A percentile compares a stretch with the other conserved stretches of the same genome.
These are phyloP conservation scores for Pythium chondricola DNA, from an alignment of 352 stramenopile species.

Conservation along the genomic window DNA sequence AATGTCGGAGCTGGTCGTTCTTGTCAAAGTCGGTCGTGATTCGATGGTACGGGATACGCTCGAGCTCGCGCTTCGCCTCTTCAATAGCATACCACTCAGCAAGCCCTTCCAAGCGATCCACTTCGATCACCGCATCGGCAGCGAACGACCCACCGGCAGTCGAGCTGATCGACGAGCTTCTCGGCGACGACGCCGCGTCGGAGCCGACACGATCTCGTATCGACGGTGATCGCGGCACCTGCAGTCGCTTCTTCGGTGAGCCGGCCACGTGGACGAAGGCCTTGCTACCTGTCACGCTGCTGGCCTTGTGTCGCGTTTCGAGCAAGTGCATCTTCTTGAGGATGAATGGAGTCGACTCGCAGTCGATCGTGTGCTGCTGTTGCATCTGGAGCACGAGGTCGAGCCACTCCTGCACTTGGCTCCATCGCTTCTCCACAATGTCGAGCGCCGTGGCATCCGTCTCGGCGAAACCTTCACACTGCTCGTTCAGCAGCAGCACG, in stretches of 20 bases:
- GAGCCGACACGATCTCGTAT: neutral
- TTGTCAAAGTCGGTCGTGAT: slow-evolving; percentile 53
- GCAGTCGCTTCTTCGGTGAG: slow-evolving; percentile 4
- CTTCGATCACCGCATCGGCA: slow-evolving; percentile 24
- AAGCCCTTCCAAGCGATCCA: slow-evolving; percentile 47
- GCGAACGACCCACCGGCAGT: neutral
- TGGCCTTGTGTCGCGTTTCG: slow-evolving; percentile 12
- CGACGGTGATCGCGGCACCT: slow-evolving; percentile 7
- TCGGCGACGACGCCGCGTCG: slow-evolving; percentile 9
- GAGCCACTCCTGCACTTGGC: slow-evolving; percentile 61
- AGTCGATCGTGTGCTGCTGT: slow-evolving; percentile 53
- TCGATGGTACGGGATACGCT: slow-evolving; percentile 55
- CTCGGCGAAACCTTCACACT: slow-evolving; percentile 64
- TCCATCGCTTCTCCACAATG: slow-evolving; percentile 47
- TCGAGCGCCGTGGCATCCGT: slow-evolving; percentile 42
- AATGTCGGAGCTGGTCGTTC: slow-evolving; percentile 43
- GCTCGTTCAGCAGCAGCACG: slow-evolving; percentile 54
- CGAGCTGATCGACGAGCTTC: neutral
- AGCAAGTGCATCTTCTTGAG: slow-evolving; percentile 62
- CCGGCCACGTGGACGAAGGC: slow-evolving; percentile 3
- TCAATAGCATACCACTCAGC: slow-evolving; percentile 70
- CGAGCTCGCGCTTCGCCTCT: slow-evolving; percentile 58
- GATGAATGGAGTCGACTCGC: slow-evolving; percentile 55
- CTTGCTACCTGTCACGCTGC: neutral
- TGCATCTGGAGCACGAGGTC: slow-evolving; percentile 60